Evolutionary conservation across 164 flowering plant species (phyloP).

Genomic region (Vitis amurensis): DNA sequence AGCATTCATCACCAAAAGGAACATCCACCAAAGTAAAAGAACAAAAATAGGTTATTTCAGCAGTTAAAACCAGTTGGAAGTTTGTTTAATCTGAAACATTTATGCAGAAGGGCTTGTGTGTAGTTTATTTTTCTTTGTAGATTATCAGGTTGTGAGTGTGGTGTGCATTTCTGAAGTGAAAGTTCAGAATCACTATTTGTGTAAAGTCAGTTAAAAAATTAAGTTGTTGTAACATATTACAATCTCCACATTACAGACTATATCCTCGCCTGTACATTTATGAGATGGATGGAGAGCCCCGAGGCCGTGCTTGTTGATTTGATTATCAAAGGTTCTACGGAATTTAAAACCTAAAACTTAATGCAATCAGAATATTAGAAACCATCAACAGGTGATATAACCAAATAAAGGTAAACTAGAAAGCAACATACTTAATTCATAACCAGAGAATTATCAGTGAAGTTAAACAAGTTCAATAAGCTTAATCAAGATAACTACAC

Average conservation of each 20-base stretch:
- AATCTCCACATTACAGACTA: not conserved
- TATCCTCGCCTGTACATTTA: too few relatives aligned
- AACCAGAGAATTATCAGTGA: too few relatives aligned
- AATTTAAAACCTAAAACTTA: too few relatives aligned
- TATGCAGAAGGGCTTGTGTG: not conserved
- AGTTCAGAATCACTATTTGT: not conserved
- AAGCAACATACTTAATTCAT: too few relatives aligned
- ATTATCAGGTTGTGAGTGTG: not conserved
- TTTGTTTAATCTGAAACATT: not conserved
- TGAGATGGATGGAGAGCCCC: too few relatives aligned
- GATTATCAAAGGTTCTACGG: too few relatives aligned
- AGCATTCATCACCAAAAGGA: constrained; percentile 34
- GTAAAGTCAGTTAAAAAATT: not conserved
- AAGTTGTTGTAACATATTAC: not conserved
- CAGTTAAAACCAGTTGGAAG: not conserved
- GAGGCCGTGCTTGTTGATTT: too few relatives aligned
- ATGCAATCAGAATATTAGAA: too few relatives aligned
- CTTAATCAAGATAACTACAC: too few relatives aligned
- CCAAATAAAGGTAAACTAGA: too few relatives aligned
- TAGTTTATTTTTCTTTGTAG: not conserved
- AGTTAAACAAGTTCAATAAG: too few relatives aligned
- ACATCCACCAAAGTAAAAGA: constrained; percentile 39
- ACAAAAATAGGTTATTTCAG: not conserved
- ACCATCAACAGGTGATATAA: too few relatives aligned
- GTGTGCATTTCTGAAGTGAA: not conserved